These are phyloP conservation scores for Azolla pinnata DNA, from an alignment of 75 land plant genomes.

Conservation along the genomic window DNA sequence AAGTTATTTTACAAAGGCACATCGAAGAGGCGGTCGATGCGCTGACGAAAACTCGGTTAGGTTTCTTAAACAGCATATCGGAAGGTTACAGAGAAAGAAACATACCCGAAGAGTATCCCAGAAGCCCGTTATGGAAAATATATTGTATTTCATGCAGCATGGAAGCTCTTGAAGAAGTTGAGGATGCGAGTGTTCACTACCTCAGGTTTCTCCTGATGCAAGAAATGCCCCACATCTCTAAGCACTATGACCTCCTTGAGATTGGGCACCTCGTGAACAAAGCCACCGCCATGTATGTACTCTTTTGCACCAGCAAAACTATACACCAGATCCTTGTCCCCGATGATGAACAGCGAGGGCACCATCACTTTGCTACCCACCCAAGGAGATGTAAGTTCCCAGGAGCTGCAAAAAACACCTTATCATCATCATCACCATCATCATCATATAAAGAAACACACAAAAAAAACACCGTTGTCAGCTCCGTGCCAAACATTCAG, in stretches of 20 bases:
- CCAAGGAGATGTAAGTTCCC: conserved; percentile 67
- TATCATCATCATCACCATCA: too few species aligned
- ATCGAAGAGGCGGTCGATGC: too few species aligned
- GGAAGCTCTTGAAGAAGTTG: conserved; percentile 32
- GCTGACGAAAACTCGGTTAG: too few species aligned
- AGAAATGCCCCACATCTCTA: conserved; percentile 45
- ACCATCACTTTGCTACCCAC: conserved; percentile 39
- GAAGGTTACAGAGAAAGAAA: too few species aligned
- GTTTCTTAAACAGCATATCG: too few species aligned
- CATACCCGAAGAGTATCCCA: too few species aligned
- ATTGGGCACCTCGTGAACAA: conserved; percentile 37
- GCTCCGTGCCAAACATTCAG: too few species aligned
- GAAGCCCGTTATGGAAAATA: too few species aligned
- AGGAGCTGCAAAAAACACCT: conserved; percentile 51
- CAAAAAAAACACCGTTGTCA: too few species aligned
- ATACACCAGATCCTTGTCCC: conserved; percentile 39
- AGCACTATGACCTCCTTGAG: conserved; percentile 36
- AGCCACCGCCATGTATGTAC: conserved; percentile 29
- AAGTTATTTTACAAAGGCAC: too few species aligned
- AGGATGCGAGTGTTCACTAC: conserved; percentile 27
- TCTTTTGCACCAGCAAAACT: conserved; percentile 27
- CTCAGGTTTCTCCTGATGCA: conserved; percentile 36
- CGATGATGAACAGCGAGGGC: conserved; percentile 47
- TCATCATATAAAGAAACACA: too few species aligned
- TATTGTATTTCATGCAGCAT: not conserved